Evolutionary conservation across 352 stramenopile genomes (phyloP).

Genomic region (Globisporangium spiculum): DNA sequence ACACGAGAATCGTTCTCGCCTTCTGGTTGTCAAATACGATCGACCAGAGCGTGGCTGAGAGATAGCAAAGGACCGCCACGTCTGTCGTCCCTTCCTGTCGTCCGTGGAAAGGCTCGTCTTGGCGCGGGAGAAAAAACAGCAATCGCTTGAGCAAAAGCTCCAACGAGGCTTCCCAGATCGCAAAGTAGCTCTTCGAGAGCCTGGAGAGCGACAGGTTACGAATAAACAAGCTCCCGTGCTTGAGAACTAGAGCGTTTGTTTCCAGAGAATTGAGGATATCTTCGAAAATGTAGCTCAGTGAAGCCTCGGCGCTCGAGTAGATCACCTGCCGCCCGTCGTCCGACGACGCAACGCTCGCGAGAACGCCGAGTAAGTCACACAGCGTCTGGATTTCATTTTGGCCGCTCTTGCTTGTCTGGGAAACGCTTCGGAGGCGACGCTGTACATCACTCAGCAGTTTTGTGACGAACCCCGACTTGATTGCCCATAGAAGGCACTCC

Average conservation of each 20-base stretch:
- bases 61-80: not conserved
- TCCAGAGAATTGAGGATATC: slow-evolving; percentile 40
- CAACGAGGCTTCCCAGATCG: slow-evolving; percentile 51
- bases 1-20: slow-evolving; percentile 39
- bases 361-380: slow-evolving; percentile 40
- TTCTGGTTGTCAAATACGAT: slow-evolving; percentile 70
- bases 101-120: not conserved
- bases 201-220: slow-evolving; percentile 62
- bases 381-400: slow-evolving; percentile 31
- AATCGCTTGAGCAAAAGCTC: slow-evolving; percentile 33
- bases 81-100: not conserved
- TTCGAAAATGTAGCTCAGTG: slow-evolving; percentile 37
- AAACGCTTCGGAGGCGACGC: slow-evolving; percentile 29
- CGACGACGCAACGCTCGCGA: slow-evolving; percentile 35
- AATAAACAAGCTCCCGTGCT: slow-evolving; percentile 40
- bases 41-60: slow-evolving; percentile 47
- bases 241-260: slow-evolving; percentile 22
- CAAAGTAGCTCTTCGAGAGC: slow-evolving; percentile 50
- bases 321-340: slow-evolving; percentile 48
- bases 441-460: slow-evolving; percentile 37
- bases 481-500: slow-evolving; percentile 44
- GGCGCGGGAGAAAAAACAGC: not conserved
- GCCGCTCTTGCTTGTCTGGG: slow-evolving; percentile 37
- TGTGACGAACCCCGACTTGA: slow-evolving; percentile 41
- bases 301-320: slow-evolving; percentile 27